A percentile compares a stretch with the other conserved stretches of the same genome.
Conservation (phyloP, 495 filamentous ascomycete genomes). For the Neurospora sp. region DNA sequence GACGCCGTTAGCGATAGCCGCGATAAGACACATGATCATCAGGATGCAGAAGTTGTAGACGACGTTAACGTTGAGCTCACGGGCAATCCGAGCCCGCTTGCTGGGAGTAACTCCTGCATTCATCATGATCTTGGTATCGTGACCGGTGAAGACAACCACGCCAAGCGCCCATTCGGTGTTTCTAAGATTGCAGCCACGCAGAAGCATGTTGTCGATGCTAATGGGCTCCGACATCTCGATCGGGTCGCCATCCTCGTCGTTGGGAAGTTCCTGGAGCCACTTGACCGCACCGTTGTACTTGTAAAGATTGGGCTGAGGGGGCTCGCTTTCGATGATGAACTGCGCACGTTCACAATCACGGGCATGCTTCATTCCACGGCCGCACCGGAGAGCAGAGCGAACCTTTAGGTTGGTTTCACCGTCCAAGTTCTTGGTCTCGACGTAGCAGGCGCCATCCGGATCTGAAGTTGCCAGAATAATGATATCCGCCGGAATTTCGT, state of each 20-base stretch:
- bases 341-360: conserved; percentile 80
- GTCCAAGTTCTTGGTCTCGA: conserved; percentile 97
- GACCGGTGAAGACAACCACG: conserved; percentile 92
- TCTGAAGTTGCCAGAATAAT: conserved; percentile 95
- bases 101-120: conserved; percentile 95
- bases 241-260: conserved; percentile 44
- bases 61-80: conserved; percentile 94
- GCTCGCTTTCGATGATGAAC: conserved; percentile 85
- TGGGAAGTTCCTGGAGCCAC: conserved; percentile 68
- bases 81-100: conserved; percentile 82
- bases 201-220: conserved; percentile 85
- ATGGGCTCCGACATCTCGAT: conserved; percentile 85
- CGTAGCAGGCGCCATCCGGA: conserved; percentile 87
- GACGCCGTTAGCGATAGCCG: conserved; percentile 74
- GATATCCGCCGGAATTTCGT: conserved; percentile 90
- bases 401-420: conserved; percentile 98
- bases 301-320: conserved; percentile 88
- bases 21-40: conserved; percentile 79
- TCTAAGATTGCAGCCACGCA: conserved; percentile 84
- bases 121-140: conserved; percentile 99
- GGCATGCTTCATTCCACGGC: conserved; percentile 76
- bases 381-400: conserved; percentile 78
- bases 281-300: conserved; percentile 80
- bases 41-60: conserved; percentile 93
- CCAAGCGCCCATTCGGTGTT: conserved; percentile 97